These are phyloP conservation scores for Penicillium mononematosum DNA, from an alignment of 495 filamentous ascomycete species.

Conservation along the genomic window DNA sequence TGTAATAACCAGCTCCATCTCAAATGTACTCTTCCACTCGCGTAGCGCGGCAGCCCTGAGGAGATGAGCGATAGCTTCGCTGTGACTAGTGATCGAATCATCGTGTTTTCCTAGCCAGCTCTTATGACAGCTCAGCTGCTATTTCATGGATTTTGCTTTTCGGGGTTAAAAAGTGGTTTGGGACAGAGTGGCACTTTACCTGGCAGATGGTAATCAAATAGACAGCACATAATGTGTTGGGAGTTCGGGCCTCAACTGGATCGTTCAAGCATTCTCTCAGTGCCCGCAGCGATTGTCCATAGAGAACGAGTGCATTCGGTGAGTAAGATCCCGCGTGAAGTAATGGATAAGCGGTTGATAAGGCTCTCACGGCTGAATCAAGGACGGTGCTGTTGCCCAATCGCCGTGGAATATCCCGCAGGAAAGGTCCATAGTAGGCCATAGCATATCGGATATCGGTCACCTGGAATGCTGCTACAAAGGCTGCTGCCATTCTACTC, in stretches of 20 bases:
- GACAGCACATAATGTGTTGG: constrained; percentile 42
- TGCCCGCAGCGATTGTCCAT: constrained; percentile 30
- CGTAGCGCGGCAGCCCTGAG: constrained; percentile 26
- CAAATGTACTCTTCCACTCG: constrained; percentile 28
- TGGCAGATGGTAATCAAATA: constrained; percentile 44
- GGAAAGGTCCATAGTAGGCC: constrained; percentile 35
- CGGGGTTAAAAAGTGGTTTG: background rate
- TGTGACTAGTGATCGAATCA: constrained; percentile 27
- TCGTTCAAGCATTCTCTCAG: constrained; percentile 36
- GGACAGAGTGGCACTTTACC: constrained; percentile 18
- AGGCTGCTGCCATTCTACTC: constrained; percentile 19
- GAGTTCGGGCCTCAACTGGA: constrained; percentile 27
- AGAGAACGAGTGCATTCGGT: constrained; percentile 21
- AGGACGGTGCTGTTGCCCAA: constrained; percentile 37
- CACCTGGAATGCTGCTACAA: constrained; percentile 26
- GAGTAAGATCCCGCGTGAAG: constrained; percentile 21
- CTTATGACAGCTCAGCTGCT: constrained; percentile 14
- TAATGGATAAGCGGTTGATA: constrained; percentile 29
- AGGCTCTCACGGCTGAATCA: constrained; percentile 34
- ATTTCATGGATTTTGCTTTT: background rate
- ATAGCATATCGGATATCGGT: constrained; percentile 38
- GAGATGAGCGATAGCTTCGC: constrained; percentile 33
- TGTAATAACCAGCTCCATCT: constrained; percentile 31
- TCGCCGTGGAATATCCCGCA: constrained; percentile 34
- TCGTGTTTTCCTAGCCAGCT: constrained; percentile 28